A percentile compares a stretch with the other conserved stretches of the same genome.
phyloP scores from a whole-genome alignment of 139 green algal species.

The Auxenochlorella pyrenoidosa region DNA sequence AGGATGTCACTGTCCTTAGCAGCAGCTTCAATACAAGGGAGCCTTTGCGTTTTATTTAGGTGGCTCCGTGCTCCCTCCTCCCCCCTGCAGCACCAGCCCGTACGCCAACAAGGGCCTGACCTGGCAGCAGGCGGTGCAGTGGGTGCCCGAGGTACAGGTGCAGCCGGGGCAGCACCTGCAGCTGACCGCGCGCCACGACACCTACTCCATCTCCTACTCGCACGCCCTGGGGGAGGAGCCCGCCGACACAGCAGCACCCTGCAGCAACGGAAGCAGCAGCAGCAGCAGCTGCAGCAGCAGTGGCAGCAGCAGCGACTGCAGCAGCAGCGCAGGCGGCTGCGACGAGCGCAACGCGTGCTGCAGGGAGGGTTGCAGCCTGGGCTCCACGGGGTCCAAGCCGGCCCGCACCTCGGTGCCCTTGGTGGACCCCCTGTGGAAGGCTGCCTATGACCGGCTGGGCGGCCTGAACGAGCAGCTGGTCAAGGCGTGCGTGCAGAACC shows the following conservation, averaged over 20 bases:
- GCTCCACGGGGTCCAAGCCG: not conserved
- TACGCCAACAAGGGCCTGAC: constrained; percentile 63
- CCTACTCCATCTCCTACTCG: constrained; percentile 66
- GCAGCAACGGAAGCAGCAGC: not conserved
- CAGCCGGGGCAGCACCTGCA: constrained; percentile 41
- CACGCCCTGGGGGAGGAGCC: not conserved
- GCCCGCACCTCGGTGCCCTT: not conserved
- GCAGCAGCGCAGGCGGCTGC: not conserved
- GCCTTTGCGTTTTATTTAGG: no score
- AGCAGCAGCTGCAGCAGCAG: not conserved
- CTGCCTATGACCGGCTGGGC: constrained; percentile 37
- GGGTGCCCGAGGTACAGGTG: constrained; percentile 64
- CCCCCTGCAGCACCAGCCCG: constrained; percentile 47
- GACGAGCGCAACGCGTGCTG: no score
- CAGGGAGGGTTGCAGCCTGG: not conserved
- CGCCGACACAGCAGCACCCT: not conserved
- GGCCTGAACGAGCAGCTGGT: constrained; percentile 58
- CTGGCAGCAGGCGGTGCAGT: constrained; percentile 82
- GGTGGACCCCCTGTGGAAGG: constrained; percentile 55
- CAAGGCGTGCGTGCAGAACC: constrained; percentile 65
- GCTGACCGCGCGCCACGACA: constrained; percentile 69
- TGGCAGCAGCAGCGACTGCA: not conserved
- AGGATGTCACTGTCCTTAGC: no score
- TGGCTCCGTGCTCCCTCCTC: no score
- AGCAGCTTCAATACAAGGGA: no score